Evolutionary conservation across 768 basidiomycete genomes (phyloP).

Genomic region (Leucocoprinus leucothites): DNA sequence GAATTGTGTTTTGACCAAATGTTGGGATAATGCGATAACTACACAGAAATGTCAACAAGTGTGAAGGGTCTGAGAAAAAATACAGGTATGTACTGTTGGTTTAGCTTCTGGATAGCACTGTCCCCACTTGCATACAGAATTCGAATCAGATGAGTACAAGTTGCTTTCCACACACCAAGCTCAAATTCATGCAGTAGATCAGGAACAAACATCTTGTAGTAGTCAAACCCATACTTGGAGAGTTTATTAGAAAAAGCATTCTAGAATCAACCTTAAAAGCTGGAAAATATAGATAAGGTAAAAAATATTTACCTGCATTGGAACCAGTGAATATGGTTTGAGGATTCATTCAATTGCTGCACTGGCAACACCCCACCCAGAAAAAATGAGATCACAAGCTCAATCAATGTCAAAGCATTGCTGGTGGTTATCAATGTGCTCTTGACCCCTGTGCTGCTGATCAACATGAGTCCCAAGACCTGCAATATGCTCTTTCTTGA

Average conservation of each 20-base stretch:
- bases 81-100: conserved; percentile 19
- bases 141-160: conserved; percentile 32
- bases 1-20: conserved; percentile 26
- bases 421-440: not conserved
- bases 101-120: conserved; percentile 18
- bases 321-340: not conserved
- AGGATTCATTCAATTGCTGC: not conserved
- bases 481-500: conserved; percentile 8
- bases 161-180: conserved; percentile 34
- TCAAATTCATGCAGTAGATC: conserved; percentile 40
- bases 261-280: conserved; percentile 13
- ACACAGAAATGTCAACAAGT: not conserved
- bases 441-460: not conserved
- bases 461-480: conserved; percentile 12
- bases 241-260: conserved; percentile 27
- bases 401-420: not conserved
- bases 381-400: not conserved
- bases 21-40: conserved; percentile 23
- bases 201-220: conserved; percentile 26
- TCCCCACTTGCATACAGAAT: conserved; percentile 22
- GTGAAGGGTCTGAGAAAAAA: not conserved
- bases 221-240: conserved; percentile 19
- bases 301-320: not conserved
- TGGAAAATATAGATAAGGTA: not conserved
- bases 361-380: not conserved